These are phyloP conservation scores for Saprolegnia diclina DNA, from an alignment of 352 stramenopile species.

Conservation along the genomic window DNA sequence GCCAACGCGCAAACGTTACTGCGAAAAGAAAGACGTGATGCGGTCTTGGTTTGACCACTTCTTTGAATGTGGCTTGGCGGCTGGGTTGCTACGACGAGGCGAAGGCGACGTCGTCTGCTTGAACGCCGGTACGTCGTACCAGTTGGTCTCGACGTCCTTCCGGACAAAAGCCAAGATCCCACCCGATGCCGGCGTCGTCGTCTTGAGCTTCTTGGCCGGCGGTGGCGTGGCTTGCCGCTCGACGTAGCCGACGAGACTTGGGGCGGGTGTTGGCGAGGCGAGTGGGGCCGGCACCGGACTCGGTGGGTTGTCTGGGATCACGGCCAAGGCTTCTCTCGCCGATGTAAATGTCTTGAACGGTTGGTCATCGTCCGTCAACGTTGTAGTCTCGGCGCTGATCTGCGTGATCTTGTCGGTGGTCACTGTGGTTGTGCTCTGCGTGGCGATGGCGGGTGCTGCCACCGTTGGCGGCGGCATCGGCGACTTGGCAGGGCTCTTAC, in stretches of 20 bases:
- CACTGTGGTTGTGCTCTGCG: too few relatives aligned
- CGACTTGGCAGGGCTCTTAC: too few relatives aligned
- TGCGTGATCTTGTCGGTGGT: too few relatives aligned
- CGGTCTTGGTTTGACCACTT: neutral
- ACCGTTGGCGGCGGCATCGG: too few relatives aligned
- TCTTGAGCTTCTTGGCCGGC: neutral
- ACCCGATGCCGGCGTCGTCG: too few relatives aligned
- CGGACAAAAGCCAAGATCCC: neutral
- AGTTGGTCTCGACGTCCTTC: neutral
- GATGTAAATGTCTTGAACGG: neutral
- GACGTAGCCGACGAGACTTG: too few relatives aligned
- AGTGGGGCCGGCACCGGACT: too few relatives aligned
- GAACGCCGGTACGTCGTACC: neutral
- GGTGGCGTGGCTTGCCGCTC: neutral
- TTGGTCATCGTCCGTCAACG: neutral
- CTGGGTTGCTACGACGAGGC: neutral
- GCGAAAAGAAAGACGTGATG: conserved; percentile 19
- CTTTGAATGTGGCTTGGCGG: neutral
- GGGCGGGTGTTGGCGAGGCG: too few relatives aligned
- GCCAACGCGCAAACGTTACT: neutral
- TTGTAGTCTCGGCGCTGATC: too few relatives aligned
- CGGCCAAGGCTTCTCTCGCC: neutral
- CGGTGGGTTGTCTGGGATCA: too few relatives aligned
- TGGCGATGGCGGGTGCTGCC: too few relatives aligned
- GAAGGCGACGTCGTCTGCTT: neutral